Conservation (phyloP, 2,329 filamentous ascomycete species). For the Cordyceps farinosa region DNA sequence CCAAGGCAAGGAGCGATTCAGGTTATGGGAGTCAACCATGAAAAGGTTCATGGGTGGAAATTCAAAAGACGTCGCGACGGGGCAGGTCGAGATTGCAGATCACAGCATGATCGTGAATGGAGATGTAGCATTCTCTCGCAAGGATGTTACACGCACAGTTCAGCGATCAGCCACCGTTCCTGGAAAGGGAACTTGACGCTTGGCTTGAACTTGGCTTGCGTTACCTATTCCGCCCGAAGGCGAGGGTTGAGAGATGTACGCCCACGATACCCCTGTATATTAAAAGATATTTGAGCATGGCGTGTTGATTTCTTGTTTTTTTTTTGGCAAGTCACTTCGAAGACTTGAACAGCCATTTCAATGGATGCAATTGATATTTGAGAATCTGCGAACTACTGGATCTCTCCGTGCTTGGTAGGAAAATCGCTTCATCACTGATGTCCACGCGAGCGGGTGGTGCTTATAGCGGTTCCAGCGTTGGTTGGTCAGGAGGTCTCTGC, state of each 20-base stretch:
- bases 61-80: slow-evolving; percentile 30
- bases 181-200: slow-evolving; percentile 3
- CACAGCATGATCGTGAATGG: slow-evolving; percentile 64
- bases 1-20: slow-evolving; percentile 52
- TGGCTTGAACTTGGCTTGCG: not conserved
- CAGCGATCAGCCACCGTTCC: slow-evolving; percentile 33
- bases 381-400: not conserved
- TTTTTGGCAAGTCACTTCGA: not conserved
- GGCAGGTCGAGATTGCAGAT: slow-evolving; percentile 53
- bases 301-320: not conserved
- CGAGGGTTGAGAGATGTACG: not conserved
- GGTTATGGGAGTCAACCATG: slow-evolving; percentile 61
- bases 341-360: too few species aligned
- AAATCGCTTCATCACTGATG: too few species aligned
- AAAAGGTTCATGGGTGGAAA: slow-evolving; percentile 45
- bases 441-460: too few species aligned
- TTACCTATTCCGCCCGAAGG: not conserved
- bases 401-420: too few species aligned
- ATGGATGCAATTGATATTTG: too few species aligned
- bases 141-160: slow-evolving; percentile 48
- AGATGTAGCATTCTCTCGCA: slow-evolving; percentile 49
- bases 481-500: too few species aligned
- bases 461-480: too few species aligned
- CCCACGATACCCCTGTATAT: slow-evolving; percentile 2
- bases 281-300: not conserved